Evolutionary conservation across 108 stramenopile genomes (phyloP).

Genomic region (Cyclotella choctawhatcheeana): DNA sequence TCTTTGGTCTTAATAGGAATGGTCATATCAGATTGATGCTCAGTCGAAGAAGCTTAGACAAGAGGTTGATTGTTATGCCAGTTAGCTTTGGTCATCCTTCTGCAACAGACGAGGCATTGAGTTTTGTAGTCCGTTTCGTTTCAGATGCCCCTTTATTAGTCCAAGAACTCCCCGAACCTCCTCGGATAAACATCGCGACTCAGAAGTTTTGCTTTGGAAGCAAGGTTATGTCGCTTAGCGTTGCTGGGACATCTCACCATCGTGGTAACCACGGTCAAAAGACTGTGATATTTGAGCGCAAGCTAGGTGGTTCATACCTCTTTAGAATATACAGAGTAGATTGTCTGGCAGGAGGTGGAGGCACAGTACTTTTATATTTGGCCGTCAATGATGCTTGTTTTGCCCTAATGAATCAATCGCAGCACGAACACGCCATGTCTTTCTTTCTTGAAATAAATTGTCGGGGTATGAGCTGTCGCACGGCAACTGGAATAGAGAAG

Average conservation of each 20-base stretch:
- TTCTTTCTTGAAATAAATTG: constrained; percentile 65
- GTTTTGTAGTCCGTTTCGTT: constrained; percentile 71
- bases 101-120: constrained; percentile 66
- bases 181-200: constrained; percentile 57
- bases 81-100: constrained; percentile 74
- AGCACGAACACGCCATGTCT: constrained; percentile 21
- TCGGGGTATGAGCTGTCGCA: constrained; percentile 72
- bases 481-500: constrained; percentile 55
- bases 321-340: constrained; percentile 56
- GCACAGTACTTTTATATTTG: constrained; percentile 67
- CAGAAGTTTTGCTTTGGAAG: constrained; percentile 55
- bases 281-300: constrained; percentile 49
- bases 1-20: constrained; percentile 65
- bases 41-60: constrained; percentile 47
- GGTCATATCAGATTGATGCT: constrained; percentile 61
- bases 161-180: constrained; percentile 55
- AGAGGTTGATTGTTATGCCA: constrained; percentile 70
- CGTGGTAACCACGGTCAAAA: constrained; percentile 44
- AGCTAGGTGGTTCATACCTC: constrained; percentile 2
- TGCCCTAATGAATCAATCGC: background rate
- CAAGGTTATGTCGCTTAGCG: constrained; percentile 44
- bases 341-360: constrained; percentile 62
- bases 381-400: constrained; percentile 41
- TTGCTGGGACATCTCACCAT: constrained; percentile 41
- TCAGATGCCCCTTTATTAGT: constrained; percentile 71